Evolutionary conservation across 1,139 yeast genomes (phyloP).

Genomic region (Hansenula lynferdii): DNA sequence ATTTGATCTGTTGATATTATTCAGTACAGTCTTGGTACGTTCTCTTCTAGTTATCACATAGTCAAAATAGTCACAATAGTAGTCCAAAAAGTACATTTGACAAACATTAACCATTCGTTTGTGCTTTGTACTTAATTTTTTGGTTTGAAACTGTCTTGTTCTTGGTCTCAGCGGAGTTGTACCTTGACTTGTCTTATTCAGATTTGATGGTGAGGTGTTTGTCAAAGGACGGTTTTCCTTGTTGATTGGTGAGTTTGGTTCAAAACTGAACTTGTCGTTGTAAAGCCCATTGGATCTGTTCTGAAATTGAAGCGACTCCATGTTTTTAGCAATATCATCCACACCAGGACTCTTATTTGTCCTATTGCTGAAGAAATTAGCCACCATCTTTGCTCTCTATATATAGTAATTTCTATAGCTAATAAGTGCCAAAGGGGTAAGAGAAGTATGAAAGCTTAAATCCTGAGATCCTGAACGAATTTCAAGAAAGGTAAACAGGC

Average conservation of each 20-base stretch:
- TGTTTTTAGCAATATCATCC: constrained; percentile 21
- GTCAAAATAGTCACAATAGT: constrained; percentile 94
- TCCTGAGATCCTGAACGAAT: too few species aligned
- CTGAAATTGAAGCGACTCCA: constrained; percentile 21
- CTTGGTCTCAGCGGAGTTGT: constrained; percentile 11
- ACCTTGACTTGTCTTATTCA: constrained; percentile 8
- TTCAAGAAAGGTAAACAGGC: not conserved
- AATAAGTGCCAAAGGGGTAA: not conserved
- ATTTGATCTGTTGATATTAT: constrained; percentile 39
- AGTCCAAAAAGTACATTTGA: constrained; percentile 81
- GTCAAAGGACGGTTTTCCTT: constrained; percentile 32
- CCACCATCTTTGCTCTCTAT: constrained; percentile 20
- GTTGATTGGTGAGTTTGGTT: constrained; percentile 24
- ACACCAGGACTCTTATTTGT: constrained; percentile 14
- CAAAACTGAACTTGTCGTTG: constrained; percentile 21
- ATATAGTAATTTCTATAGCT: too few species aligned
- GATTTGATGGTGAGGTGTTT: constrained; percentile 22
- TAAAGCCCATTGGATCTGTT: constrained; percentile 1
- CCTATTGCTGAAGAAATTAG: constrained; percentile 21
- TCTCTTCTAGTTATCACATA: constrained; percentile 86
- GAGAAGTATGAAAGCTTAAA: not conserved
- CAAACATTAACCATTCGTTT: constrained; percentile 81
- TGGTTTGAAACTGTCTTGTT: constrained; percentile 4
- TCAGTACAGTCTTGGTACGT: constrained; percentile 63
- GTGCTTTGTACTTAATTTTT: constrained; percentile 40